Evolutionary conservation across 2,329 filamentous ascomycete species (phyloP).

Genomic region (Juglanconis oblonga): DNA sequence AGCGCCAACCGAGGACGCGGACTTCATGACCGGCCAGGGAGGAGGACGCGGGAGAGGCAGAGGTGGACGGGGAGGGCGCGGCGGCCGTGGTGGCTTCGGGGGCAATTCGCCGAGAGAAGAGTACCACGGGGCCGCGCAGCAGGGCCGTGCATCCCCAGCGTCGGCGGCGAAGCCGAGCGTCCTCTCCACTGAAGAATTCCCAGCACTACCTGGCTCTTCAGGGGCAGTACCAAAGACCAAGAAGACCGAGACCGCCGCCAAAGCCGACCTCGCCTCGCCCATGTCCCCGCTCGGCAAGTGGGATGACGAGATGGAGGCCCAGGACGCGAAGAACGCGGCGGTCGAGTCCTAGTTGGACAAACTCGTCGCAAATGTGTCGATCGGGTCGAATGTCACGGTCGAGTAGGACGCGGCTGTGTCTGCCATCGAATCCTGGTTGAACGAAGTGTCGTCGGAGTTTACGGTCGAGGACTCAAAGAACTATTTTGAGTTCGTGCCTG

Average conservation of each 20-base stretch:
- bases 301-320: conserved; percentile 57
- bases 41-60: conserved; percentile 27
- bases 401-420: no score
- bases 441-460: neutral
- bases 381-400: no score
- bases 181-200: conserved; percentile 37
- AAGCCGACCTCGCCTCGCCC: conserved; percentile 27
- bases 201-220: conserved; percentile 32
- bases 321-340: conserved; percentile 34
- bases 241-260: conserved; percentile 19
- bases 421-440: neutral
- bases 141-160: neutral
- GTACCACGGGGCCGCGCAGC: neutral
- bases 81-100: conserved; percentile 27
- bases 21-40: conserved; percentile 30
- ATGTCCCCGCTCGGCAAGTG: conserved; percentile 44
- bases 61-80: conserved; percentile 32
- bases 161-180: conserved; percentile 28
- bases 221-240: conserved; percentile 11
- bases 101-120: neutral
- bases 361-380: neutral
- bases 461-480: neutral
- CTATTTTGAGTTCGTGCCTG: neutral
- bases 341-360: neutral
- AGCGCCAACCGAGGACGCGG: conserved; percentile 26